A percentile compares a stretch with the other conserved stretches of the same genome.
These are phyloP conservation scores for Fulvia fulva DNA, from an alignment of 2,329 filamentous ascomycete species.

Conservation along the genomic window DNA sequence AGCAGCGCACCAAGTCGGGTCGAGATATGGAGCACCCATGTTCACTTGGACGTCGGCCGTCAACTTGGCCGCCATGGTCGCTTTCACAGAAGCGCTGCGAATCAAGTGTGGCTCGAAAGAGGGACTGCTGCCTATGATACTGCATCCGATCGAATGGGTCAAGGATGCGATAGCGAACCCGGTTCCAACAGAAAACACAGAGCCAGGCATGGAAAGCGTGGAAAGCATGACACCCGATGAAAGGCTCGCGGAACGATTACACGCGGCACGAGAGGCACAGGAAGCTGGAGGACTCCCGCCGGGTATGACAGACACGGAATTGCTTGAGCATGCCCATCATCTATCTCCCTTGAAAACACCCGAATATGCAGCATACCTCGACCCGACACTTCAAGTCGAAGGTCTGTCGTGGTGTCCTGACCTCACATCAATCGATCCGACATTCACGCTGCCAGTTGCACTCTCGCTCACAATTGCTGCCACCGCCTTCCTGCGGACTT, in stretches of 20 bases:
- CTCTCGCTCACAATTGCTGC: constrained; percentile 14
- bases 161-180: not conserved
- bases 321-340: not conserved
- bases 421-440: constrained; percentile 52
- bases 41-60: constrained; percentile 7
- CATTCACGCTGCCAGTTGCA: constrained; percentile 21
- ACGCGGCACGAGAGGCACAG: not conserved
- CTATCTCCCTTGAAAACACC: constrained; percentile 1
- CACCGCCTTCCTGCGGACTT: constrained; percentile 28
- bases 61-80: constrained; percentile 27
- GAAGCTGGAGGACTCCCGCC: not conserved
- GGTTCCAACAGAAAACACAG: not conserved
- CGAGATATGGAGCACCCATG: constrained; percentile 15
- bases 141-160: constrained; percentile 11
- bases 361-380: constrained; percentile 33
- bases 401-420: constrained; percentile 60
- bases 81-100: constrained; percentile 27
- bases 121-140: constrained; percentile 25
- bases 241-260: constrained; percentile 2
- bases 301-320: not conserved
- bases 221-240: not conserved
- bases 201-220: not conserved
- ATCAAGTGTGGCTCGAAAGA: constrained; percentile 25
- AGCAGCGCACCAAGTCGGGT: constrained; percentile 10
- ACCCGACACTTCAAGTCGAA: constrained; percentile 52